Evolutionary conservation across 805 yeast genomes (phyloP), one percentile per base, ranked within the genome.

Genomic region (Teunomyces stri): DNA sequence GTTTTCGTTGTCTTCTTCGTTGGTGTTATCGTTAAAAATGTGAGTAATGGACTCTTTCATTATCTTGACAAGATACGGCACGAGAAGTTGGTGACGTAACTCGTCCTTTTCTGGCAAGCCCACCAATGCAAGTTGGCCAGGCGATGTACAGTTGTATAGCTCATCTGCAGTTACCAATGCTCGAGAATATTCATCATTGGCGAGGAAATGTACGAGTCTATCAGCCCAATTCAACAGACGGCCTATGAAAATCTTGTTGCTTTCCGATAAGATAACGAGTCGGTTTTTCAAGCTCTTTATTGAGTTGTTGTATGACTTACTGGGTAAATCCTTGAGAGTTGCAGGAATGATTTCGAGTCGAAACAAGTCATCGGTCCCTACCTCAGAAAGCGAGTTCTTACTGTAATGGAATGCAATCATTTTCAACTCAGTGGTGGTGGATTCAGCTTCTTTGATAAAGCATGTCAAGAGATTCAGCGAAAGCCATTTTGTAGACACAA

Each of bases 151-250:
- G 27, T 56, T 53, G 51, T 79, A 88, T 58, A 77, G 86, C 6
- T 65, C 62, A 39, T 76, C 68, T 0, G 87, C 84, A 12, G 76
- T 66, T 2, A 68, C 62, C n/a, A 88, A 69, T 0, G 95, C 91
- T 2, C 62, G 67, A 5, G 77, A 61, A 46, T 82, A 84, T 18
- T 76, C 61, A 1, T 78, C 80, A 1, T 64, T 53, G 9, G 77
- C 68, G 42, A 89, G 68, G 10, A 78, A 58, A 5, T 64, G 69
- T 48, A 78, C 61, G 1, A 87, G 61, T 22, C 73, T 68, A 53
- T 86, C 91, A 0, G 85, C 88, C 96, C 90, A 89, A 54, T 76
- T 81, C 2, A 81, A 69, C 12, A 81, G 63, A 20, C 80, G 70
- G 0, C 91, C 96, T 2, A 83, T 72, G 5, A 67, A 76, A 0